Evolutionary conservation across 176 grass and related monocot species (phyloP), one percentile per base, ranked within the genome.

Genomic region (Secale cereale): DNA sequence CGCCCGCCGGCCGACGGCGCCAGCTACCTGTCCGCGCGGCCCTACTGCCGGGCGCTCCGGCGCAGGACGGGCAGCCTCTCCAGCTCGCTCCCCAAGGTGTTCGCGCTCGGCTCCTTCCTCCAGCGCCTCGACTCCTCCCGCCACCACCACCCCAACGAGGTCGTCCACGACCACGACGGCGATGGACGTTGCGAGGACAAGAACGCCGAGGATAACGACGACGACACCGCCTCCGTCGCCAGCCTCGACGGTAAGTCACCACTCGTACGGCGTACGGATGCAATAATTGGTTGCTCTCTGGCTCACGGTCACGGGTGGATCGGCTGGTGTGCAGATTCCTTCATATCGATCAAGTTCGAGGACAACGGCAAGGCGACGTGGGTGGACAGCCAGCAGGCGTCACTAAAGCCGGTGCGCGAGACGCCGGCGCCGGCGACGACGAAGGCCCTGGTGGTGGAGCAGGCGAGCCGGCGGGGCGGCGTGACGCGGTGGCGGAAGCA

Each of bases 301-400:
- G 45, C 46, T 89, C 36, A 68, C 43, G n/a, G n/a, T 45, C 41
- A 45, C 41, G 12, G 41, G 3, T 0, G 10, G 62, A 12, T 41
- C 4, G 19, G 2, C 1, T 15, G 79, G 54, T 35, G 6, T 84
- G 26, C 11, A 98, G 97, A 96, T 81, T 99, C 97, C 2, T 99
- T 94, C 88, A 99, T 96, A 76, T 96, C 93, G 8, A 94, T 99
- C 87, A 99, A 99, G 81, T 99, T 99, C 48, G 97, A 99, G 94
- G 91, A 94, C 81, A 92, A 99, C 65, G 97, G 91, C 66, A 93
- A 86, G 62, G 90, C 89, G 4, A 86, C 86, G 23, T 94, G 91
- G 95, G 26, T 30, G 41, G 91, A 91, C 46, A 73, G 32, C 60
- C 83, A 56, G 46, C 15, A 50, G 46, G 5, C 46, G 15, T 6